Evolutionary conservation across 2,329 filamentous ascomycete genomes (phyloP).

Genomic region (Ascocoryne sarcoides): DNA sequence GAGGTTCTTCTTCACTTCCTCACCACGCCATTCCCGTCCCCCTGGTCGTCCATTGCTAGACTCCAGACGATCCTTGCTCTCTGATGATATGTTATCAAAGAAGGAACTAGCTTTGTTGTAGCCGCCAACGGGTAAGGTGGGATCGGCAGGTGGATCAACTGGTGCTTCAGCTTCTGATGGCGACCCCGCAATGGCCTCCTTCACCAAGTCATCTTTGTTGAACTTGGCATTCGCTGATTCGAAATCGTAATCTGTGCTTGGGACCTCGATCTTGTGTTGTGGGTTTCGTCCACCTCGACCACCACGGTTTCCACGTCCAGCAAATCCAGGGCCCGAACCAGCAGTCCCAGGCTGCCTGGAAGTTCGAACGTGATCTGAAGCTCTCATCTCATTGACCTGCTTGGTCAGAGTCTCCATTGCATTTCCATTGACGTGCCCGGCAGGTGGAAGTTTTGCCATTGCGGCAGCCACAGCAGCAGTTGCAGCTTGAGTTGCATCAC

Average conservation of each 20-base stretch:
- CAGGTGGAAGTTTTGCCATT: constrained; percentile 58
- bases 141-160: constrained; percentile 33
- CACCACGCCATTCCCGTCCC: constrained; percentile 79
- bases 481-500: constrained; percentile 65
- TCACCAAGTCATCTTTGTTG: constrained; percentile 75
- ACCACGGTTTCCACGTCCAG: constrained; percentile 34
- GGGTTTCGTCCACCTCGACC: constrained; percentile 31
- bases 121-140: constrained; percentile 41
- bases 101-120: constrained; percentile 91
- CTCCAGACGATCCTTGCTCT: constrained; percentile 80
- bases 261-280: constrained; percentile 73
- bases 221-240: constrained; percentile 79
- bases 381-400: constrained; percentile 69
- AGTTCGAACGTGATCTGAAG: constrained; percentile 47
- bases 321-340: constrained; percentile 28
- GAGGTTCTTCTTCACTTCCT: constrained; percentile 92
- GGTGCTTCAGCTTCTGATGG: constrained; percentile 44
- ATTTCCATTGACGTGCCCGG: constrained; percentile 29
- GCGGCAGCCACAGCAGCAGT: constrained; percentile 72
- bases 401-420: constrained; percentile 63
- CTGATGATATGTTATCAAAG: constrained; percentile 97
- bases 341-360: constrained; percentile 36
- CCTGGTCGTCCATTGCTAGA: constrained; percentile 55
- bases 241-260: constrained; percentile 88
- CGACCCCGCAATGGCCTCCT: constrained; percentile 79